These are phyloP conservation scores for Sugiyamaella marilandica DNA, from an alignment of 805 yeast genomes.

Conservation along the genomic window DNA sequence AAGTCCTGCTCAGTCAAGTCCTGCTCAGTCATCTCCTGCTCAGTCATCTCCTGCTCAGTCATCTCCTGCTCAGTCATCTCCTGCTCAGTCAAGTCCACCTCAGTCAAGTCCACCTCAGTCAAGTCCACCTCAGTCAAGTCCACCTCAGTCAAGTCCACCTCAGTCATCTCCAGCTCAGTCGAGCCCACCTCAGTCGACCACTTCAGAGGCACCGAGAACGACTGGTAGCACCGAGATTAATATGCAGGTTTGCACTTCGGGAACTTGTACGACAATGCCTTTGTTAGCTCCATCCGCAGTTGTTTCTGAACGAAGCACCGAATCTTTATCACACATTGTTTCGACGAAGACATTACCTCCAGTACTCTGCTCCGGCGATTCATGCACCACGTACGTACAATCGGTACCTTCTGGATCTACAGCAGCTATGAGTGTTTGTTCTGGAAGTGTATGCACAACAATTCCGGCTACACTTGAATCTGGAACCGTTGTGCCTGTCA, in stretches of 20 bases:
- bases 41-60: background rate
- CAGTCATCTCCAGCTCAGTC: constrained; percentile 36
- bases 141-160: background rate
- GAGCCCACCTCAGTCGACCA: constrained; percentile 26
- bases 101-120: constrained; percentile 52
- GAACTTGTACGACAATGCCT: constrained; percentile 8
- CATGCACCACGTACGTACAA: background rate
- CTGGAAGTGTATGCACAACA: background rate
- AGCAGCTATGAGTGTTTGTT: constrained; percentile 1
- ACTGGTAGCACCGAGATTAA: constrained; percentile 1
- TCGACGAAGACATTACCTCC: constrained; percentile 2
- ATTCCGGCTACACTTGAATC: constrained; percentile 2
- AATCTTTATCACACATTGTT: background rate
- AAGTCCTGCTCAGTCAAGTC: constrained; percentile 67
- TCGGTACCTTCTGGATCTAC: constrained; percentile 4
- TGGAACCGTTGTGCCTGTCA: constrained; percentile 2
- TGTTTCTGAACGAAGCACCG: background rate
- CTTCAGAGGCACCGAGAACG: background rate
- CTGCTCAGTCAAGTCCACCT: constrained; percentile 30
- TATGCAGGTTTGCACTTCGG: constrained; percentile 10
- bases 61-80: constrained; percentile 36
- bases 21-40: constrained; percentile 6
- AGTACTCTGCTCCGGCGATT: constrained; percentile 6
- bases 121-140: constrained; percentile 56
- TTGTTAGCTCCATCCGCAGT: background rate